Percentiles rank a stretch among this genome's conserved stretches.
These are phyloP conservation scores for Talaromyces sp. DNA, from an alignment of 2,329 filamentous ascomycete genomes.

Conservation along the genomic window DNA sequence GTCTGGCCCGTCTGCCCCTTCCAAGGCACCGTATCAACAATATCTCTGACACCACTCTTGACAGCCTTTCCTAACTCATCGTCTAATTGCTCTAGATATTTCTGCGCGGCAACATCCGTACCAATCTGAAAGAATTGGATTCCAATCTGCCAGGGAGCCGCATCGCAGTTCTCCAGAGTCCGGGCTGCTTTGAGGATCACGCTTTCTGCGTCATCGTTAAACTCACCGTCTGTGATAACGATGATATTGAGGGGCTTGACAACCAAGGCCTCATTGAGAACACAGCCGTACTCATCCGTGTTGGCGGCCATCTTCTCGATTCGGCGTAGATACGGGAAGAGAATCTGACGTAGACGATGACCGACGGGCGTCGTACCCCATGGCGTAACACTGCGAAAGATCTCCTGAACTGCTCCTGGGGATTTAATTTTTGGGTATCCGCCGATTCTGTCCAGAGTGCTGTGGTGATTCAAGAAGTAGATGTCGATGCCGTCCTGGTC, in stretches of 20 bases:
- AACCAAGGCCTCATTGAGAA: conserved; percentile 28
- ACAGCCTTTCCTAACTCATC: conserved; percentile 61
- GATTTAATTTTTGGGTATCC: conserved; percentile 65
- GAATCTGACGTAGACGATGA: conserved; percentile 64
- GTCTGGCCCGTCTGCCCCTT: conserved; percentile 45
- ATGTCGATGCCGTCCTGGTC: conserved; percentile 86
- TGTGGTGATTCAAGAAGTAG: conserved; percentile 76
- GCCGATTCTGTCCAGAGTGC: conserved; percentile 38
- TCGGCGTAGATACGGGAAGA: conserved; percentile 65
- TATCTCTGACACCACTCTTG: conserved; percentile 64
- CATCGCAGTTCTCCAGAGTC: conserved; percentile 66
- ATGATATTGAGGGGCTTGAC: conserved; percentile 86
- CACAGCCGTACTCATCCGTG: conserved; percentile 33
- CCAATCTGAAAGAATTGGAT: conserved; percentile 97
- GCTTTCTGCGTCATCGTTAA: conserved; percentile 73
- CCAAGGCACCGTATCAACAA: conserved; percentile 87
- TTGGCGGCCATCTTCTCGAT: conserved; percentile 46
- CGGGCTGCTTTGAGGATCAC: conserved; percentile 65
- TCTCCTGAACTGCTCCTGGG: conserved; percentile 56
- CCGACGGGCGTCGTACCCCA: conserved; percentile 71
- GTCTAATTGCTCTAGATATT: conserved; percentile 69
- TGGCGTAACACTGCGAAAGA: conserved; percentile 69
- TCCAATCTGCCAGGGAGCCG: conserved; percentile 77
- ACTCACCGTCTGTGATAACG: conserved; percentile 82
- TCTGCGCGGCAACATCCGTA: conserved; percentile 61